phyloP scores from a whole-genome alignment of 2,329 filamentous ascomycete genomes.

The Colletotrichum euphorbiae region DNA sequence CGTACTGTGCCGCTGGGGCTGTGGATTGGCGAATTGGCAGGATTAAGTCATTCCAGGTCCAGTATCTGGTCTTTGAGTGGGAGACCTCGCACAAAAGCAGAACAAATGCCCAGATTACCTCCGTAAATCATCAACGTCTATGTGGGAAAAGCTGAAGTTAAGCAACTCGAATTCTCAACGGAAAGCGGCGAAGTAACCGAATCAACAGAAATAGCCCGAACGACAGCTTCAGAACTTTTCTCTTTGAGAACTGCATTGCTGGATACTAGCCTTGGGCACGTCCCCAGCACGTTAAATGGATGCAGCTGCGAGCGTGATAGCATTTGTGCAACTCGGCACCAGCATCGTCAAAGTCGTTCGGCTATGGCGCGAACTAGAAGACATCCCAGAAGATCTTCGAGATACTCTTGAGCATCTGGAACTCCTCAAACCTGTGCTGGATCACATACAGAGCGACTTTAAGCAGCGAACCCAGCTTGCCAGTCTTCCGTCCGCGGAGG shows the following conservation, averaged over 20 bases:
- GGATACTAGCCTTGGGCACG: too few relatives aligned
- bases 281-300: background rate
- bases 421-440: background rate
- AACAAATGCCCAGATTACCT: too few relatives aligned
- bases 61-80: too few relatives aligned
- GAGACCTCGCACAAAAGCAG: too few relatives aligned
- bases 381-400: slow-evolving; percentile 1
- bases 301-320: slow-evolving; percentile 9
- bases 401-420: background rate
- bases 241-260: too few relatives aligned
- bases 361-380: background rate
- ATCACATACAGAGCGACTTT: background rate
- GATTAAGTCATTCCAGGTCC: too few relatives aligned
- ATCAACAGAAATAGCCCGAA: too few relatives aligned
- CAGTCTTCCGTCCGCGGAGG: background rate
- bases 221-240: too few relatives aligned
- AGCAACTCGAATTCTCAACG: too few relatives aligned
- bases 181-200: too few relatives aligned
- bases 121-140: too few relatives aligned
- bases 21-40: background rate
- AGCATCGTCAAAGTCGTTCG: slow-evolving; percentile 11
- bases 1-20: background rate
- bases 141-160: too few relatives aligned
- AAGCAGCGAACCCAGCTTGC: background rate
- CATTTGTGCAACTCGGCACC: slow-evolving; percentile 12